A percentile compares a stretch with the other conserved stretches of the same genome.
Conservation (phyloP, 1,139 yeast genomes). For the Lodderomyces parapsilosis region DNA sequence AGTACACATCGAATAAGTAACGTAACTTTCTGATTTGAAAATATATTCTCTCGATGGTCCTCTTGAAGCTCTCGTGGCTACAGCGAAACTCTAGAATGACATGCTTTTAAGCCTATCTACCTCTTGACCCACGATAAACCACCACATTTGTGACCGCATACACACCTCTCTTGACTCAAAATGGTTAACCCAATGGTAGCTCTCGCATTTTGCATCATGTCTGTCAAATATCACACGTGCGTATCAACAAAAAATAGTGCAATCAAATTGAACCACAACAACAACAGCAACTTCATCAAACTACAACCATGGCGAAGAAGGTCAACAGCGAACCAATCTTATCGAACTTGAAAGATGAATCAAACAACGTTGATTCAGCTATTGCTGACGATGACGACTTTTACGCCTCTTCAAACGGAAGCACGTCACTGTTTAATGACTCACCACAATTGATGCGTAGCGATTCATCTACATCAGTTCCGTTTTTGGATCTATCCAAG, state of each 20-base stretch:
- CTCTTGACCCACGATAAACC: too few relatives aligned
- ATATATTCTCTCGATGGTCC: too few relatives aligned
- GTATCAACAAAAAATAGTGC: neutral
- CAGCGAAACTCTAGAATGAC: too few relatives aligned
- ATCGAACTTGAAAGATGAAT: neutral
- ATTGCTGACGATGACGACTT: slow-evolving; percentile 8
- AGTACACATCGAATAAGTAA: too few relatives aligned
- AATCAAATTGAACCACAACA: neutral
- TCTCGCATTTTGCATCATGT: neutral
- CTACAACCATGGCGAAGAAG: slow-evolving; percentile 5
- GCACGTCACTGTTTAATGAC: slow-evolving; percentile 7
- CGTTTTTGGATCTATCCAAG: slow-evolving; percentile 38
- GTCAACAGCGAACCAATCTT: slow-evolving; percentile 2
- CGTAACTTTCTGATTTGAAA: too few relatives aligned
- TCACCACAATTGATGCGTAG: slow-evolving; percentile 20
- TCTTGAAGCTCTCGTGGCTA: too few relatives aligned
- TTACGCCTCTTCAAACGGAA: slow-evolving; percentile 9
- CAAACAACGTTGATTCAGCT: slow-evolving; percentile 6
- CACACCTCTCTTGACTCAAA: too few relatives aligned
- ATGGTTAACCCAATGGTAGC: neutral
- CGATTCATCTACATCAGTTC: slow-evolving; percentile 34
- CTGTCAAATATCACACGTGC: neutral
- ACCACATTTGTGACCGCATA: too few relatives aligned
- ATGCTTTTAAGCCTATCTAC: too few relatives aligned
- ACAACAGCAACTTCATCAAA: neutral